Conservation (phyloP, 1,284 basidiomycete genomes). For the Cryptococcus wingfieldii region DNA sequence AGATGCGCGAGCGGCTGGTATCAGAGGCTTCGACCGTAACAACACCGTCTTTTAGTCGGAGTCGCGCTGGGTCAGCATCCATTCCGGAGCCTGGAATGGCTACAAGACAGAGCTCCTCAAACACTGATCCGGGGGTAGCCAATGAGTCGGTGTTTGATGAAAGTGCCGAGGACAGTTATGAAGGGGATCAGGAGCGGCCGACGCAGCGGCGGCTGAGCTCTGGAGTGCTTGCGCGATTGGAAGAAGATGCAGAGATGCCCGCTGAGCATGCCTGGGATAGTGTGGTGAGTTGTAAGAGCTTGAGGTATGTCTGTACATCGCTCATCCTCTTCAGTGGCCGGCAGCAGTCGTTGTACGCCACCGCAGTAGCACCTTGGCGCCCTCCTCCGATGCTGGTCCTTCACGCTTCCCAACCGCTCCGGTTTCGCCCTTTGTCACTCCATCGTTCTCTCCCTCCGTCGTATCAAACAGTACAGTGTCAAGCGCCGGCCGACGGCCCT, state of each 20-base stretch:
- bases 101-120: not conserved
- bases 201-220: constrained; percentile 8
- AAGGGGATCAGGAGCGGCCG: constrained; percentile 12
- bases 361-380: not conserved
- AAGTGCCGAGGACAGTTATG: constrained; percentile 1
- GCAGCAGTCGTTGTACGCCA: constrained; percentile 24
- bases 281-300: constrained; percentile 28
- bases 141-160: constrained; percentile 11
- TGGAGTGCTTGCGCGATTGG: constrained; percentile 4
- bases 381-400: constrained; percentile 13
- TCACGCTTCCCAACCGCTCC: constrained; percentile 37
- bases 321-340: constrained; percentile 33
- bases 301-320: not conserved
- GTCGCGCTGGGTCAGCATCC: constrained; percentile 6
- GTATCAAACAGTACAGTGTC: constrained; percentile 13
- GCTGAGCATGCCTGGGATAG: constrained; percentile 43
- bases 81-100: not conserved
- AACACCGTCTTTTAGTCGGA: constrained; percentile 8
- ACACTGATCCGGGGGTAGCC: not conserved
- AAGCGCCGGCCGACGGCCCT: constrained; percentile 10
- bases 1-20: constrained; percentile 27
- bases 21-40: constrained; percentile 9
- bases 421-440: constrained; percentile 41
- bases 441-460: constrained; percentile 38
- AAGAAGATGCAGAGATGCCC: constrained; percentile 10